Conservation (phyloP, 306 rosid species). For the Oxytropis ochrocephala region DNA sequence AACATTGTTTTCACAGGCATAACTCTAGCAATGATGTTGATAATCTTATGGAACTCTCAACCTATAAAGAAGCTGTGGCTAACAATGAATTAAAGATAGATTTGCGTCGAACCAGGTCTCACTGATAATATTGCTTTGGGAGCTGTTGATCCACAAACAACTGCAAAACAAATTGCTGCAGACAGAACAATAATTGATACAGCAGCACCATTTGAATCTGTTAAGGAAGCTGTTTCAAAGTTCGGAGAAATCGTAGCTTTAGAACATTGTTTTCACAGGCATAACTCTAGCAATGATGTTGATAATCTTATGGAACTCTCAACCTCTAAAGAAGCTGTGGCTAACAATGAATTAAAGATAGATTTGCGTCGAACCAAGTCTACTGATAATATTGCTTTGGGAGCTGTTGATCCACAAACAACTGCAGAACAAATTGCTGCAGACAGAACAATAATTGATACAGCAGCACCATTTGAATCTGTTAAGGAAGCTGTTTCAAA, state of each 20-base stretch:
- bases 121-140: not conserved
- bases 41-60: not conserved
- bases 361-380: slow-evolving; percentile 22
- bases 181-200: slow-evolving; percentile 72
- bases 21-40: not conserved
- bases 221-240: slow-evolving; percentile 92
- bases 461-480: slow-evolving; percentile 91
- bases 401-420: slow-evolving; percentile 31
- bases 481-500: slow-evolving; percentile 96
- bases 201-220: slow-evolving; percentile 91
- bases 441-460: slow-evolving; percentile 64
- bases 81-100: not conserved
- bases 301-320: not conserved
- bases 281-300: too few relatives aligned
- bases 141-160: slow-evolving; percentile 31
- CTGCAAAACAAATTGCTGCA: too few relatives aligned
- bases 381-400: not conserved
- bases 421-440: not conserved
- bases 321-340: slow-evolving; percentile 11
- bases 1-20: not conserved
- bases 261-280: too few relatives aligned
- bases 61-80: slow-evolving; percentile 10
- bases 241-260: slow-evolving; percentile 96
- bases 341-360: not conserved
- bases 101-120: slow-evolving; percentile 21